These are phyloP conservation scores for Paecilomyces dactylethromorphus DNA, from an alignment of 2,329 filamentous ascomycete species.

Conservation along the genomic window DNA sequence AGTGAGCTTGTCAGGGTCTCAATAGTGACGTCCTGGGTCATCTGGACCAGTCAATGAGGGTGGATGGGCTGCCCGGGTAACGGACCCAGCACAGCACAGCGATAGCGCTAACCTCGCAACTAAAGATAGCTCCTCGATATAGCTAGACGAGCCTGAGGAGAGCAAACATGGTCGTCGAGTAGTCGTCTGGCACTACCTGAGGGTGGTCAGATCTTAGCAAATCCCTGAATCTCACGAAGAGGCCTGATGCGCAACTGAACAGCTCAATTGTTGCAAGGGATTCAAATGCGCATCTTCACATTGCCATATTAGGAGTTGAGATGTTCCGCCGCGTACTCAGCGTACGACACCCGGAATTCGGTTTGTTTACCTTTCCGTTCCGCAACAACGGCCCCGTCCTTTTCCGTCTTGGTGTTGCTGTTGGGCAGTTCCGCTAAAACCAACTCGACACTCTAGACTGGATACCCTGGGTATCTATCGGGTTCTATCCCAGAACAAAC, in stretches of 20 bases:
- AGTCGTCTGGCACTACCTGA: not conserved
- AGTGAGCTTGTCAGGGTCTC: not conserved
- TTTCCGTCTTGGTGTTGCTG: not conserved
- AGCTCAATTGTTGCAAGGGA: not conserved
- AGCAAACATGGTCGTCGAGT: not conserved
- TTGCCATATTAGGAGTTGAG: not conserved
- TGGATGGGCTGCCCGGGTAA: not conserved
- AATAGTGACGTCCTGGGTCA: not conserved
- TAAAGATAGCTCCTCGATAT: not conserved
- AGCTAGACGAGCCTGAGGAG: not conserved
- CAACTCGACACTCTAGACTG: not conserved
- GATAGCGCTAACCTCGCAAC: not conserved
- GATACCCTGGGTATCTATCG: not conserved
- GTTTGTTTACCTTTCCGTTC: not conserved
- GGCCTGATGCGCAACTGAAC: not conserved
- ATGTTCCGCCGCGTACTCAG: not conserved
- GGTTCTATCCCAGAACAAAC: not conserved
- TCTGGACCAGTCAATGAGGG: not conserved
- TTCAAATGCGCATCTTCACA: not conserved
- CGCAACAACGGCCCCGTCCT: not conserved
- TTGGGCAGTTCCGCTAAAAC: not conserved
- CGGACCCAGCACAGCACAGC: not conserved
- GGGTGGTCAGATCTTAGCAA: not conserved
- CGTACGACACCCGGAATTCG: not conserved
- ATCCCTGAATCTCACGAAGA: not conserved